A percentile compares a stretch with the other conserved stretches of the same genome.
These are phyloP conservation scores for Teratosphaeria destructans DNA, from an alignment of 2,329 filamentous ascomycete genomes.

Conservation along the genomic window DNA sequence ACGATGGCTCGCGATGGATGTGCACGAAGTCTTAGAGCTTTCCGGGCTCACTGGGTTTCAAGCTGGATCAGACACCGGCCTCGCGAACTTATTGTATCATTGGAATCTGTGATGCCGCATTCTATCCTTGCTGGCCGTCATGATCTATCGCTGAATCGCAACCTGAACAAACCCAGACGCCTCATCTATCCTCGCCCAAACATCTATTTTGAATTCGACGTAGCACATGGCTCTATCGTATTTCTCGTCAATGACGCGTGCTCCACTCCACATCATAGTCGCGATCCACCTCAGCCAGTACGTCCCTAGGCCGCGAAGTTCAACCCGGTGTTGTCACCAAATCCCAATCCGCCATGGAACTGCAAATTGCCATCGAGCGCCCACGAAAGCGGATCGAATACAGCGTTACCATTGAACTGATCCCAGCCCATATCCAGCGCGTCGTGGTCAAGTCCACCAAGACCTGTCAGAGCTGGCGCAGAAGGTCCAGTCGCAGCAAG, in stretches of 20 bases:
- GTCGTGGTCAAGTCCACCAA: slow-evolving; percentile 30
- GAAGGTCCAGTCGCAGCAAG: neutral
- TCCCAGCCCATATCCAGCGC: slow-evolving; percentile 23
- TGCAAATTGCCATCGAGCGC: slow-evolving; percentile 71
- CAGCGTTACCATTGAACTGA: slow-evolving; percentile 15
- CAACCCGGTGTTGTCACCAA: slow-evolving; percentile 3
- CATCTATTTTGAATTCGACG: neutral
- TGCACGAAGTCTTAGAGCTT: no score
- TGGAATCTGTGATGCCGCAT: neutral
- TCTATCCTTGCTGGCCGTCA: neutral
- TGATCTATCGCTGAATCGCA: neutral
- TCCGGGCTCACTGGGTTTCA: no score
- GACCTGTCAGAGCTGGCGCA: slow-evolving; percentile 7
- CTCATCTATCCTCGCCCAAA: neutral
- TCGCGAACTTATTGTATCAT: neutral
- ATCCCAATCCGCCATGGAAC: slow-evolving; percentile 6
- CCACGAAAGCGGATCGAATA: slow-evolving; percentile 65
- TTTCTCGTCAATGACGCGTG: neutral
- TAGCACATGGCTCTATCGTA: neutral
- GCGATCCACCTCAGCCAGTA: neutral
- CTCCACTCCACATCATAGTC: neutral
- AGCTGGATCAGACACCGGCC: neutral
- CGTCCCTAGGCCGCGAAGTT: neutral
- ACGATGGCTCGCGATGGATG: neutral
- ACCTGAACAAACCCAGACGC: neutral